Evolutionary conservation across 2,329 filamentous ascomycete species (phyloP), one percentile per base, ranked within the genome.

Genomic region (Trichoderma koningii): DNA sequence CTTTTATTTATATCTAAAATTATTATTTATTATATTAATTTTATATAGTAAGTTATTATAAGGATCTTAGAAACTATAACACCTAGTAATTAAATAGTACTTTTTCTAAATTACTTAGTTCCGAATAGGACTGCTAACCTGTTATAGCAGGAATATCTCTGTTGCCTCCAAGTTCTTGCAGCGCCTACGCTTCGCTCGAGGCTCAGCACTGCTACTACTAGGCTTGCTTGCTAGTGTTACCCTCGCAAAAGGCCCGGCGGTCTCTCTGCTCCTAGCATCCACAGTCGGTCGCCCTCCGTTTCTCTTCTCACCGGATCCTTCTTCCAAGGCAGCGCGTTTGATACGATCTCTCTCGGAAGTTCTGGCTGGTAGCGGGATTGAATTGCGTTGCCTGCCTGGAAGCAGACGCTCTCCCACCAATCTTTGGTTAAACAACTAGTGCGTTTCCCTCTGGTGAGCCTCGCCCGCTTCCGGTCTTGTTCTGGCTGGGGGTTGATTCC

Each of bases 311-410:
- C 34, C 28, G 23, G 45, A 23, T 60, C 34, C 45, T 60, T 50
- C 56, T 60, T 51, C 21, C 50, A 34, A 28, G 56, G 45, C 14
- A 28, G 26, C 28, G 34, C 38, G 57, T 55, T 42, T 63, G 48
- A 47, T 52, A 63, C 48, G 50, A 63, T 63, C 41, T 45, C 26
- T 61, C 26, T 34, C 41, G 28, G n/a, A 45, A 38, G 41, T 34
- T 34, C 59, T 45, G 59, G 52, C 38, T n/a, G 26, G 41, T 38
- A 38, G 59, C 59, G 55, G 59, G 50, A 47, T 47, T 62, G 59
- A 62, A 62, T 62, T 63, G 44, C 30, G 45, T 74, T 69, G 72
- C 72, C 74, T 77, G 76, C 76, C 76, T 76, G 75, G 76, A 76
- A 74, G 76, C 76, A 77, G 76, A 76, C 71, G 73, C 68, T 38